phyloP scores from a whole-genome alignment of 2,329 filamentous ascomycete species.

The Dactylellina sp. region DNA sequence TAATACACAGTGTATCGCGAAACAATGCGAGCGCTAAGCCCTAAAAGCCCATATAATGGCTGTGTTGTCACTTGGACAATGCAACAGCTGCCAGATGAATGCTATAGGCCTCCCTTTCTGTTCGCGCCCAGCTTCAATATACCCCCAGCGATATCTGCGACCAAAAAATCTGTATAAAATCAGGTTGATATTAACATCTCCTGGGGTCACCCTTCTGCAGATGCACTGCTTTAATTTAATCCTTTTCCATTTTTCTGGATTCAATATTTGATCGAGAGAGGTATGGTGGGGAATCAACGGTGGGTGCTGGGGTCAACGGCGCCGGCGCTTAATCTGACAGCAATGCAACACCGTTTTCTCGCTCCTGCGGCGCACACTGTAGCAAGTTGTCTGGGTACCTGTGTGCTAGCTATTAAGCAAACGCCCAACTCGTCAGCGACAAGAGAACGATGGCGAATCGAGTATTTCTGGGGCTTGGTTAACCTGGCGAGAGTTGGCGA shows the following conservation, averaged over 20 bases:
- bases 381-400: slow-evolving; percentile 18
- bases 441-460: slow-evolving; percentile 14
- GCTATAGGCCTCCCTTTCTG: not conserved
- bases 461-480: slow-evolving; percentile 4
- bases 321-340: slow-evolving; percentile 54
- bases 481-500: slow-evolving; percentile 14
- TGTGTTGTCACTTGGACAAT: not conserved
- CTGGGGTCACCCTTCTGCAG: slow-evolving; percentile 38
- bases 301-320: slow-evolving; percentile 2
- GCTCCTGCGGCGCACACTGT: slow-evolving; percentile 38
- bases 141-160: slow-evolving; percentile 9
- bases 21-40: slow-evolving; percentile 31
- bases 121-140: slow-evolving; percentile 32
- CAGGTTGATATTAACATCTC: slow-evolving; percentile 29
- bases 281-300: slow-evolving; percentile 35
- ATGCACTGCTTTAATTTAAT: slow-evolving; percentile 32
- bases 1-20: slow-evolving; percentile 23
- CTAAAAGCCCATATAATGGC: not conserved
- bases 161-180: slow-evolving; percentile 17
- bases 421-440: slow-evolving; percentile 15
- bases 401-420: slow-evolving; percentile 2
- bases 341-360: slow-evolving; percentile 48
- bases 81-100: not conserved
- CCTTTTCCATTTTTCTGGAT: not conserved
- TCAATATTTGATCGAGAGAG: not conserved